Evolutionary conservation across 768 basidiomycete genomes (phyloP), one percentile per base, ranked within the genome.

Genomic region (Rhizopogon vulgaris): DNA sequence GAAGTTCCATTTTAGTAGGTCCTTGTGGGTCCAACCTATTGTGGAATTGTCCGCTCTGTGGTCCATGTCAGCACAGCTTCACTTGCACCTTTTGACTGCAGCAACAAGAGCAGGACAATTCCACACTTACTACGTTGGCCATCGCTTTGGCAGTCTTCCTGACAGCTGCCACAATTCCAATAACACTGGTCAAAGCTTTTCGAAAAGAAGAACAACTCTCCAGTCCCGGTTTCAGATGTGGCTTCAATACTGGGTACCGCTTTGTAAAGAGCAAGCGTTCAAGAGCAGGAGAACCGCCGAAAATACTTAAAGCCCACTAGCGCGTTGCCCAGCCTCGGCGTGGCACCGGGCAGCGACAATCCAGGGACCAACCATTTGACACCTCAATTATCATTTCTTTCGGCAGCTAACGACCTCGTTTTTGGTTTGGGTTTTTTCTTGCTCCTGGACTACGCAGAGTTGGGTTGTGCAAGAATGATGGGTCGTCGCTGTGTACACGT

Each of bases 21-120:
- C 56, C 61, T 34, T 68, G 66, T 68, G 56, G 66, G 66, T 68
- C 66, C 66, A 67, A 32, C 15, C 40, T 69, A 60, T 66, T 67
- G 57, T 69, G 67, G 45, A 55, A 41, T 50, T 67, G 62, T 67
- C 67, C 69, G 41, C 51, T 5, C 59, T 59, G 41, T 49, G 53
- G 50, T 52, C 52, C 51, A 2, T 12, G 39, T 54, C 14, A 56
- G 50, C 41, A 50, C 37, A 41, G 46, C 51, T 41, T 57, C 53
- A 22, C 22, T 22, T 22, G 22, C 22, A 22, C 22, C 22, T 22
- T 22, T 22, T 22, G 22, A 22, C 22, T 22, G 22, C 22, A 27
- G 9, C 43, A 38, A 48, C 45, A 38, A 49, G 51, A 28, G 32
- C 45, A 38, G 28, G 9, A n/a, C 6, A 14, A 49, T 32, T 24